A percentile compares a stretch with the other conserved stretches of the same genome.
Evolutionary conservation across 345 rosid species (phyloP).

Genomic region (Eucalyptus pauciflora): DNA sequence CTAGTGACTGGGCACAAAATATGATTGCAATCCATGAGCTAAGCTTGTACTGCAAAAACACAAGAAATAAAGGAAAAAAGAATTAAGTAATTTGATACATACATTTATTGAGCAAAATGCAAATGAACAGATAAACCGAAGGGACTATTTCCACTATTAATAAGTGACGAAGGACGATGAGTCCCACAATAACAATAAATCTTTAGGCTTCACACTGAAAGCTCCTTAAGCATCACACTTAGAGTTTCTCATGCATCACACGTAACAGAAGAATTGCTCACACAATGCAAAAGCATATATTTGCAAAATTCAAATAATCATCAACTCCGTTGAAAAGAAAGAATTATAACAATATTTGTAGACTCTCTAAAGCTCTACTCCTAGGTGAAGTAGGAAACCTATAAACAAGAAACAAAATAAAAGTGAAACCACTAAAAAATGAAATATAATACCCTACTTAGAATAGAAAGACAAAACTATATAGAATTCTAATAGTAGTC

Average conservation of each 20-base stretch:
- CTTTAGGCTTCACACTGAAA: background rate
- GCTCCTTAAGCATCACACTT: background rate
- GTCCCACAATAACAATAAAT: background rate
- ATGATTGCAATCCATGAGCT: constrained; percentile 96
- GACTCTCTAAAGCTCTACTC: background rate
- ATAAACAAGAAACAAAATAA: background rate
- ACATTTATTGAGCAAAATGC: background rate
- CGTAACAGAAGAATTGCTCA: background rate
- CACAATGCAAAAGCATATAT: background rate
- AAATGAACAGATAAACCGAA: background rate
- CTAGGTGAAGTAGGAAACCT: background rate
- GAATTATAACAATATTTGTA: background rate
- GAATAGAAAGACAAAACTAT: background rate
- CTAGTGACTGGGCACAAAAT: constrained; percentile 88
- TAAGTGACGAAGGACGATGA: background rate
- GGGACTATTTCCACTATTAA: background rate
- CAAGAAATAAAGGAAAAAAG: background rate
- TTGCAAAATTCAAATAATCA: background rate
- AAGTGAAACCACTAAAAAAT: background rate
- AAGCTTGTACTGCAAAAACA: constrained; percentile 64
- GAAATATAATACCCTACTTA: background rate
- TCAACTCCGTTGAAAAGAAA: background rate
- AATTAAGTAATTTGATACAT: background rate
- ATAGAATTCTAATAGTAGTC: background rate
- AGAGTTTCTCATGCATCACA: background rate